These are phyloP conservation scores for Lagenidium sp. DNA, from an alignment of 352 stramenopile species.

Conservation along the genomic window DNA sequence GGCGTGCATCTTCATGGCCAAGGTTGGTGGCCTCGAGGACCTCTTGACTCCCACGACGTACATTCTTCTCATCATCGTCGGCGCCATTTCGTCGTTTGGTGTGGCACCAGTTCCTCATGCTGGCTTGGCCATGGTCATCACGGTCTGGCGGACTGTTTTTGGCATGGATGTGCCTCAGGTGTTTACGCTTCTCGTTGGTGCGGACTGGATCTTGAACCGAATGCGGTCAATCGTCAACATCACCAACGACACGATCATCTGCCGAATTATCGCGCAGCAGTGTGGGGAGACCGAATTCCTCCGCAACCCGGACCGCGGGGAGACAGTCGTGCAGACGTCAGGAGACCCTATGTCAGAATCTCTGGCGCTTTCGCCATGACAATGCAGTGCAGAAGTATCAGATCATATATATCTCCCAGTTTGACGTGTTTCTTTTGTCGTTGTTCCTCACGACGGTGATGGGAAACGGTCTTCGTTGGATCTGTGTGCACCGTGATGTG, in stretches of 20 bases:
- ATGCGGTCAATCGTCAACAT: constrained; percentile 72
- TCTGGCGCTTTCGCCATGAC: too few species aligned
- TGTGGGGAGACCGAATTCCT: constrained; percentile 33
- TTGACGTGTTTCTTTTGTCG: too few species aligned
- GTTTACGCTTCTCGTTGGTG: constrained; percentile 62
- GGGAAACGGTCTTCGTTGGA: too few species aligned
- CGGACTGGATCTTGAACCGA: constrained; percentile 65
- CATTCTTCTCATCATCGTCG: constrained; percentile 54
- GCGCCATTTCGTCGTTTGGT: constrained; percentile 55
- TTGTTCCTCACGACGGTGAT: too few species aligned
- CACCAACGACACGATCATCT: constrained; percentile 76
- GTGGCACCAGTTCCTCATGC: constrained; percentile 66
- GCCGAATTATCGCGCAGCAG: constrained; percentile 67
- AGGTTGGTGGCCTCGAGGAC: constrained; percentile 36
- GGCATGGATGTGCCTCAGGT: constrained; percentile 35
- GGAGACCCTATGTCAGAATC: too few species aligned
- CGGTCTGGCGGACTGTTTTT: constrained; percentile 68
- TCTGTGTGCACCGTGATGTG: too few species aligned
- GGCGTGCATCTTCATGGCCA: constrained; percentile 66
- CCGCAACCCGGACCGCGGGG: too few species aligned
- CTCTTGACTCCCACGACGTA: constrained; percentile 49
- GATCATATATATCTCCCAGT: too few species aligned
- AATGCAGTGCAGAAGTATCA: too few species aligned
- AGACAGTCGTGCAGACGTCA: too few species aligned
- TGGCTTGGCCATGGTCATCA: constrained; percentile 72